Evolutionary conservation across 2,329 filamentous ascomycete species (phyloP).

Genomic region (Colletotrichum spaethianum): DNA sequence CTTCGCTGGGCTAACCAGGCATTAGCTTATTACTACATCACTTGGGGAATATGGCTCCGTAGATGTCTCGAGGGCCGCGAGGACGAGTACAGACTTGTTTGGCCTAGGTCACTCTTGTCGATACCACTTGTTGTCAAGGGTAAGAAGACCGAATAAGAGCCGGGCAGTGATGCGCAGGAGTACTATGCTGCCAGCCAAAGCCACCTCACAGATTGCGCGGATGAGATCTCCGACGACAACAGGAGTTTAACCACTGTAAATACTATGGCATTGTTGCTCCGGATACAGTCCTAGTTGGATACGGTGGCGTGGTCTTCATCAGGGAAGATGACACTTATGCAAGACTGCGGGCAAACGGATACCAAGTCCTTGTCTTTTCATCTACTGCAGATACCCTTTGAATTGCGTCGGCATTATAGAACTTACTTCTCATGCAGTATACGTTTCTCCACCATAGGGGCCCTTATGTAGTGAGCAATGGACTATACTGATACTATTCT

Average conservation of each 20-base stretch:
- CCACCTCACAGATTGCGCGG: not conserved
- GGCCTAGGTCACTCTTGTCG: slow-evolving; percentile 73
- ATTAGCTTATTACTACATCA: slow-evolving; percentile 83
- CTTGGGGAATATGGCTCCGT: slow-evolving; percentile 87
- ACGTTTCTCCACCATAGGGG: too few relatives aligned
- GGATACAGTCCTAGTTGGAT: not conserved
- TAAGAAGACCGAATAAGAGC: slow-evolving; percentile 45
- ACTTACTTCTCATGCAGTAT: not conserved
- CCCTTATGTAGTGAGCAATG: not conserved
- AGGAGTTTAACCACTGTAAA: not conserved
- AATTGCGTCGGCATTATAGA: not conserved
- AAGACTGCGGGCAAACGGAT: not conserved
- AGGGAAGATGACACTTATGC: not conserved
- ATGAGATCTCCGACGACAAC: too few relatives aligned
- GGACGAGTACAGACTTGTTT: slow-evolving; percentile 78
- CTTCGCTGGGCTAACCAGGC: slow-evolving; percentile 16
- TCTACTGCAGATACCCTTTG: not conserved
- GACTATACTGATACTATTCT: not conserved
- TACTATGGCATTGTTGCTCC: not conserved
- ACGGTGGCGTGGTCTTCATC: not conserved
- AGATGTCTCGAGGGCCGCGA: slow-evolving; percentile 82
- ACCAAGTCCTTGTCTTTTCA: not conserved
- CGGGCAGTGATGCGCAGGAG: not conserved
- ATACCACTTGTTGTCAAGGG: slow-evolving; percentile 62
- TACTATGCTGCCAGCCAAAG: not conserved